These are phyloP conservation scores for Pleurotus pulmonarius DNA, from an alignment of 768 basidiomycete species.

Conservation along the genomic window DNA sequence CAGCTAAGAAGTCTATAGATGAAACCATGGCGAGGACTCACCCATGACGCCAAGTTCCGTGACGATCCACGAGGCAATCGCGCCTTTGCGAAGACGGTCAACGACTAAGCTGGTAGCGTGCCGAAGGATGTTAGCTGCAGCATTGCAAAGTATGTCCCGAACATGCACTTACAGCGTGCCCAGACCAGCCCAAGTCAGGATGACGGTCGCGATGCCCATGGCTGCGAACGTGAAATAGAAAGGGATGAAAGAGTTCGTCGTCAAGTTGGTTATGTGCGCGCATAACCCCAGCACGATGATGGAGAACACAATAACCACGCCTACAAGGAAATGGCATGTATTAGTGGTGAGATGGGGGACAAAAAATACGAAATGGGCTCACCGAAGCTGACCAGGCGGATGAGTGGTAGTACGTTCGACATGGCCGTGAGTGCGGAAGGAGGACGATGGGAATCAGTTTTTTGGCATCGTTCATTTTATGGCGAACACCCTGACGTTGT, in stretches of 20 bases:
- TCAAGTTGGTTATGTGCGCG: conserved; percentile 20
- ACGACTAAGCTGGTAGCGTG: conserved; percentile 25
- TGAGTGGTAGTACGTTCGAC: conserved; percentile 13
- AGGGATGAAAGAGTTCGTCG: conserved; percentile 14
- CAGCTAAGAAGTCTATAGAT: no score
- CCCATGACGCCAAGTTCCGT: conserved; percentile 37
- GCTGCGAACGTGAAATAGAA: conserved; percentile 30
- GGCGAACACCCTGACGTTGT: no score
- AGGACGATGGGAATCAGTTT: not conserved
- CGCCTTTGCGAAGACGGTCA: conserved; percentile 29
- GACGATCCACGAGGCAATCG: conserved; percentile 31
- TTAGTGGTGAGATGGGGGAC: not conserved
- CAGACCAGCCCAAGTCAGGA: conserved; percentile 30
- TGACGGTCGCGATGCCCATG: conserved; percentile 29
- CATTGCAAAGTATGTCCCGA: no score
- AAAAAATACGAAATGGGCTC: not conserved
- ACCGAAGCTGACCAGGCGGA: conserved; percentile 18
- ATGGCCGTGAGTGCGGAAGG: conserved; percentile 4
- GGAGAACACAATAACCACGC: conserved; percentile 19
- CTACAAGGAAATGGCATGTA: conserved; percentile 1
- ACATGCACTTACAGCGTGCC: conserved; percentile 31
- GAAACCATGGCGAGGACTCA: conserved; percentile 13
- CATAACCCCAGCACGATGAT: conserved; percentile 22
- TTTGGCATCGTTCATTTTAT: no score
- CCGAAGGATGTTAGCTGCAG: not conserved